These are phyloP conservation scores for Kernera saxatilis DNA, from an alignment of 345 rosid genomes.

Conservation along the genomic window DNA sequence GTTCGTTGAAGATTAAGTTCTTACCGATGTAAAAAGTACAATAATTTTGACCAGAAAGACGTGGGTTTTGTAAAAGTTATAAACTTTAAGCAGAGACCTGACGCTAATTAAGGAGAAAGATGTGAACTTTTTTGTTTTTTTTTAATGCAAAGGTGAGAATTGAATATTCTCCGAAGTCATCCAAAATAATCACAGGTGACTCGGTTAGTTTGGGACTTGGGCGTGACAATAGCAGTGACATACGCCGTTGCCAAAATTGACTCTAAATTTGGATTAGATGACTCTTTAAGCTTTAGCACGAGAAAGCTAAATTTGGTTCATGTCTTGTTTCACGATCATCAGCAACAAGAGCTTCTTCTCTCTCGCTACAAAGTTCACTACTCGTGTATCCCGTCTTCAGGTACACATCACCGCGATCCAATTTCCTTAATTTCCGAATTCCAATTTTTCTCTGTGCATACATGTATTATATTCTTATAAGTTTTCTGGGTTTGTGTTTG, in stretches of 20 bases:
- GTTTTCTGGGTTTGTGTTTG: neutral
- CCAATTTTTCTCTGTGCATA: neutral
- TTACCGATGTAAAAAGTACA: neutral
- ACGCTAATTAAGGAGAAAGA: neutral
- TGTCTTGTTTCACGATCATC: constrained; percentile 22
- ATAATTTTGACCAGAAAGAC: neutral
- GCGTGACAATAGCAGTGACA: constrained; percentile 31
- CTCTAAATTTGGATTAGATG: constrained; percentile 3
- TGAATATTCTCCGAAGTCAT: neutral
- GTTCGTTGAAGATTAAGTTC: neutral
- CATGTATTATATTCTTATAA: neutral
- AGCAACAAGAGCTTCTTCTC: constrained; percentile 15
- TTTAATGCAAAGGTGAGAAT: neutral
- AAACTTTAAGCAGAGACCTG: neutral
- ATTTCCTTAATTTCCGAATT: neutral
- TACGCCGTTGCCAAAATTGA: constrained; percentile 5
- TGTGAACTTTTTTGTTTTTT: neutral
- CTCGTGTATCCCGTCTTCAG: constrained; percentile 31
- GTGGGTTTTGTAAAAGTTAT: neutral
- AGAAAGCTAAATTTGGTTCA: neutral
- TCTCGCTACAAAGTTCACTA: constrained; percentile 11
- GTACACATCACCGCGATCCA: neutral
- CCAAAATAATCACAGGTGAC: neutral
- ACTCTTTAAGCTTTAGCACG: neutral
- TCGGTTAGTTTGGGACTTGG: neutral